Evolutionary conservation across 2,329 filamentous ascomycete species (phyloP).

Genomic region (Cercospora berteroae): DNA sequence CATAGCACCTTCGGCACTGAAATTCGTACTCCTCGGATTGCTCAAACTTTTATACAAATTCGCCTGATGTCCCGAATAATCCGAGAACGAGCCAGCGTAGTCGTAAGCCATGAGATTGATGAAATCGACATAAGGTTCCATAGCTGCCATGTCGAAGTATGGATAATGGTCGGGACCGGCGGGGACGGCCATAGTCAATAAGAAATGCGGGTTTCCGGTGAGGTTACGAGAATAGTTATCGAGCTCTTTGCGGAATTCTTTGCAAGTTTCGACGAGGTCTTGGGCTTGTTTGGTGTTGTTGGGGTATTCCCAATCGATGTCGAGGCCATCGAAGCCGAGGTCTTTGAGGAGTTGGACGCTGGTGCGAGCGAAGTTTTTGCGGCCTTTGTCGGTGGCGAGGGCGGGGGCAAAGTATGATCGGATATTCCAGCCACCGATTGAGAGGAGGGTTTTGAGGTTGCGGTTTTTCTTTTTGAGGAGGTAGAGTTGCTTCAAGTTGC

Average conservation of each 20-base stretch:
- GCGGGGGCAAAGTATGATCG: constrained; percentile 73
- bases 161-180: constrained; percentile 43
- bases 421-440: constrained; percentile 79
- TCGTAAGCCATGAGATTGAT: constrained; percentile 52
- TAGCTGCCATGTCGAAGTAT: constrained; percentile 40
- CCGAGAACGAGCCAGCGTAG: constrained; percentile 58
- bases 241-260: constrained; percentile 39
- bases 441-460: constrained; percentile 73
- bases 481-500: constrained; percentile 72
- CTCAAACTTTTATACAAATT: constrained; percentile 64
- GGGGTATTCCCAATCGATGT: constrained; percentile 51
- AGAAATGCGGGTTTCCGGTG: constrained; percentile 39
- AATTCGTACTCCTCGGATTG: constrained; percentile 68
- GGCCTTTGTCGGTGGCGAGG: constrained; percentile 58
- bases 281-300: constrained; percentile 39
- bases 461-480: constrained; percentile 72
- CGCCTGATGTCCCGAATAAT: constrained; percentile 67
- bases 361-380: constrained; percentile 65
- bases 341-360: constrained; percentile 74
- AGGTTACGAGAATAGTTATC: constrained; percentile 38
- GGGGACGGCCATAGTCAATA: constrained; percentile 45
- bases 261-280: constrained; percentile 36
- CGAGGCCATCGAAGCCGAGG: constrained; percentile 64
- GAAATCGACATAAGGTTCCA: constrained; percentile 45
- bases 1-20: constrained; percentile 69